phyloP scores from a whole-genome alignment of 192 early-diverging fungal species.

The Oehlia diaphana region DNA sequence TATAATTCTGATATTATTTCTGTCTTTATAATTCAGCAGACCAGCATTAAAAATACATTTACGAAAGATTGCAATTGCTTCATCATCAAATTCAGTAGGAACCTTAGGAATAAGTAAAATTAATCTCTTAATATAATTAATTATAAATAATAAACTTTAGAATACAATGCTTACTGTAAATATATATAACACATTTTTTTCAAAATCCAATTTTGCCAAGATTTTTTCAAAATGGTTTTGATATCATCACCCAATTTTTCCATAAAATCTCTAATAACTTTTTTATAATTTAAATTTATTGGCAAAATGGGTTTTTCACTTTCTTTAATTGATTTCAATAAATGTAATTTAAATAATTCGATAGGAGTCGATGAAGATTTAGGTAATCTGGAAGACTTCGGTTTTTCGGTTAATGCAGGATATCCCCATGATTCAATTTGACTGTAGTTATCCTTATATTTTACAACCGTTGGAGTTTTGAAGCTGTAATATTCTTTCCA shows the following conservation, averaged over 20 bases:
- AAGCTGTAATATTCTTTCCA: not conserved
- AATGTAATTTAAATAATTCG: constrained; percentile 12
- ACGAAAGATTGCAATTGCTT: not conserved
- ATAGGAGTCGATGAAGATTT: not conserved
- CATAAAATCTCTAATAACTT: constrained; percentile 6
- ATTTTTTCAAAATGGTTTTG: not conserved
- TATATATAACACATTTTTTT: not conserved
- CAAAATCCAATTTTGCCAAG: not conserved
- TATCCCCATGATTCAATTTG: not conserved
- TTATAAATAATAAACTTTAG: too few species aligned
- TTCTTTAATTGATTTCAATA: not conserved
- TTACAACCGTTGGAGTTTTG: not conserved
- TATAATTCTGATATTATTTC: not conserved
- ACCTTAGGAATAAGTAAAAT: not conserved
- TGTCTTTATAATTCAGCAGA: not conserved
- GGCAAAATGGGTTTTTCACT: not conserved
- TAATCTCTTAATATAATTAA: too few species aligned
- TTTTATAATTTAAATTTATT: not conserved
- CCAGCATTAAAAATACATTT: not conserved
- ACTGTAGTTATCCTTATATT: not conserved
- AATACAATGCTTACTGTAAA: not conserved
- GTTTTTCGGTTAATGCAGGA: not conserved
- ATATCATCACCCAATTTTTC: not conserved
- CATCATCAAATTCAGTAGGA: not conserved
- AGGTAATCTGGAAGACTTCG: not conserved